phyloP scores from a whole-genome alignment of 202 grass and related monocot species.

The Saccharum hybrid region DNA sequence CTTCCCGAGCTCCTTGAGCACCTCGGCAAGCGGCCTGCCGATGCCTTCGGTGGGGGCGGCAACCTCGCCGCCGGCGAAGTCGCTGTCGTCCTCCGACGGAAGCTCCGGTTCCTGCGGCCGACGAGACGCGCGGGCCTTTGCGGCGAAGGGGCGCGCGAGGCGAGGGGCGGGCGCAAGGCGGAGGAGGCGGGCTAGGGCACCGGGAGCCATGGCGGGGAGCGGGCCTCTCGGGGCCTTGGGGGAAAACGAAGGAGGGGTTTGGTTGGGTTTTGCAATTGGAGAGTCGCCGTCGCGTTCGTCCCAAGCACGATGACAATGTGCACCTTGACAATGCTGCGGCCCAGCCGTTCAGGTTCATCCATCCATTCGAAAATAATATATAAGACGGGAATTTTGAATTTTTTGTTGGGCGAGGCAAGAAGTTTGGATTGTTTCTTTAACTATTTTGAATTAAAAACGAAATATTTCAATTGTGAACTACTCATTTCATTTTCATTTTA shows the following conservation, averaged over 20 bases:
- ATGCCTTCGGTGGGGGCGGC: slow-evolving; percentile 70
- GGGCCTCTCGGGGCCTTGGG: neutral
- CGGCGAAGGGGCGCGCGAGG: slow-evolving; percentile 60
- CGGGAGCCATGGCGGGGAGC: slow-evolving; percentile 55
- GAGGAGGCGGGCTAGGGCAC: slow-evolving; percentile 55
- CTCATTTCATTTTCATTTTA: no score
- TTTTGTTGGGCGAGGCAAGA: no score
- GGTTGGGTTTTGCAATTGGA: slow-evolving; percentile 36
- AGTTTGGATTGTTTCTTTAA: no score
- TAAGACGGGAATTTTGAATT: no score
- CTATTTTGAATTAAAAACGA: no score
- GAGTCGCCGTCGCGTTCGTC: neutral
- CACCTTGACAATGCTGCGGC: no score
- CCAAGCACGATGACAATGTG: neutral
- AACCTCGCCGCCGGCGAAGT: slow-evolving; percentile 53
- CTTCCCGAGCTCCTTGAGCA: slow-evolving; percentile 82
- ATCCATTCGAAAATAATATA: no score
- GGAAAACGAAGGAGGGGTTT: slow-evolving; percentile 35
- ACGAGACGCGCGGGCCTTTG: slow-evolving; percentile 50
- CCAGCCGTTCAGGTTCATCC: no score
- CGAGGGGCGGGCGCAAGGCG: slow-evolving; percentile 36
- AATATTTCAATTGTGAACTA: no score
- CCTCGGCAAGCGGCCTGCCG: slow-evolving; percentile 71
- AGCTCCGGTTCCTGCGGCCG: slow-evolving; percentile 48
- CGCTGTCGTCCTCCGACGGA: slow-evolving; percentile 43